These are phyloP conservation scores for Neofusicoccum umdonicola DNA, from an alignment of 2,329 filamentous ascomycete genomes.

Conservation along the genomic window DNA sequence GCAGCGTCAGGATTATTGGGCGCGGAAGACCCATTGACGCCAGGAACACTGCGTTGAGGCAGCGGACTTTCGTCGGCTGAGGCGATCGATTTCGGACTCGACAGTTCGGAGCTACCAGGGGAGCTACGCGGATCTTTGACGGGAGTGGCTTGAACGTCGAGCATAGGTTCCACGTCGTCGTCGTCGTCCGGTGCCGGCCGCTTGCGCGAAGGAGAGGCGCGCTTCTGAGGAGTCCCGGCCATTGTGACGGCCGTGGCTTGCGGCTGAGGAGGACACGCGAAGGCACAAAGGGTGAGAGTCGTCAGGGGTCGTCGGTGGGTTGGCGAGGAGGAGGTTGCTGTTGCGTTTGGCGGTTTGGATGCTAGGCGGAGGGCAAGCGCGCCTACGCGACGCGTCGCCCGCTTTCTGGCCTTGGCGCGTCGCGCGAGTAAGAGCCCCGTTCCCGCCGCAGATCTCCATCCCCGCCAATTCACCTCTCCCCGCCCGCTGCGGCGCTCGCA, in stretches of 20 bases:
- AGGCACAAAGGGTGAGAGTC: neutral
- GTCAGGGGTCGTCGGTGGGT: neutral
- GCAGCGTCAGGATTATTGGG: slow-evolving; percentile 21
- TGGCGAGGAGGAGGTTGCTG: neutral
- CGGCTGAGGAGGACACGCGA: neutral
- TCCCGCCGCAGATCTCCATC: neutral
- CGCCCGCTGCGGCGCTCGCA: neutral
- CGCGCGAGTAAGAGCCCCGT: neutral
- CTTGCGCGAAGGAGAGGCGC: slow-evolving; percentile 27
- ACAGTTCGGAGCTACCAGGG: slow-evolving; percentile 31
- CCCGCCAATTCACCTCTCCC: neutral
- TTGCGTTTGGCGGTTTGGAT: neutral
- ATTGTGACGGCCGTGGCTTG: slow-evolving; percentile 21
- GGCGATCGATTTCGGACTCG: slow-evolving; percentile 29
- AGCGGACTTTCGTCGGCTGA: slow-evolving; percentile 26
- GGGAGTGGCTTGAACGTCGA: slow-evolving; percentile 25
- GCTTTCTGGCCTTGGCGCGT: neutral
- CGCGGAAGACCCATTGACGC: slow-evolving; percentile 20
- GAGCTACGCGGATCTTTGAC: slow-evolving; percentile 21
- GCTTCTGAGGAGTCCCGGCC: slow-evolving; percentile 25
- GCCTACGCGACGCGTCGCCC: slow-evolving; percentile 11
- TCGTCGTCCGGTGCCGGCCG: slow-evolving; percentile 31
- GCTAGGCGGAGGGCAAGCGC: neutral
- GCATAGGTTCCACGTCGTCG: slow-evolving; percentile 25
- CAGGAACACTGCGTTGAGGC: neutral